phyloP scores from a whole-genome alignment of 2,329 filamentous ascomycete genomes.

The Mycosphaerella arachidis region DNA sequence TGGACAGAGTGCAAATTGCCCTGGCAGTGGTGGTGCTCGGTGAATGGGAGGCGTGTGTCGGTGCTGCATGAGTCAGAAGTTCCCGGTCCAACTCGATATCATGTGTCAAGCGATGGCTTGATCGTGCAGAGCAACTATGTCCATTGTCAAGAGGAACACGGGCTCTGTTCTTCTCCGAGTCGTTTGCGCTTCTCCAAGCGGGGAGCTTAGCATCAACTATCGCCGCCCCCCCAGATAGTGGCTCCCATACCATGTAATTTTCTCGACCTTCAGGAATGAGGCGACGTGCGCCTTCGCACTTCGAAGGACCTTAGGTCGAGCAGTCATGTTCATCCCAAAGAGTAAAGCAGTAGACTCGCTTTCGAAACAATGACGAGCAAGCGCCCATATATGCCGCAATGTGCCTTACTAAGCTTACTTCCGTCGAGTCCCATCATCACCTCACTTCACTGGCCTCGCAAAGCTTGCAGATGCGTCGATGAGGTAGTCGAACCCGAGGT shows the following conservation, averaged over 20 bases:
- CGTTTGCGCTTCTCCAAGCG: neutral
- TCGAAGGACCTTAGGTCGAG: neutral
- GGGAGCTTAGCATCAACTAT: conserved; percentile 16
- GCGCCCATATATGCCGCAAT: neutral
- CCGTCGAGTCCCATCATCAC: neutral
- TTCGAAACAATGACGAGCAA: neutral
- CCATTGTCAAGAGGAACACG: neutral
- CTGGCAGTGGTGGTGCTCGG: too few species aligned
- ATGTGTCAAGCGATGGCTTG: conserved; percentile 6
- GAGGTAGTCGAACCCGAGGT: neutral
- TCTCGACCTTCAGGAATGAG: neutral
- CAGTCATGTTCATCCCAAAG: neutral
- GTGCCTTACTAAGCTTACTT: neutral
- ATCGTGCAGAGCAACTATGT: conserved; percentile 4
- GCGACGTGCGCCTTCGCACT: neutral
- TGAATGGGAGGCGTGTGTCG: neutral
- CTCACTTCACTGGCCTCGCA: neutral
- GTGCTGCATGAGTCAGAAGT: neutral
- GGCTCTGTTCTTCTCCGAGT: neutral
- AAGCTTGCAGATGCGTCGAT: neutral
- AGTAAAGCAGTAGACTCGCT: conserved; percentile 1
- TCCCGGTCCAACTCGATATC: neutral
- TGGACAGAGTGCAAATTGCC: too few species aligned
- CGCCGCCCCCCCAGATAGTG: conserved; percentile 13
- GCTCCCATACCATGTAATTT: conserved; percentile 8